A percentile compares a stretch with the other conserved stretches of the same genome.
Conservation (phyloP, 371 early-diverging fungal genomes). For the Nematocida ironsii region DNA sequence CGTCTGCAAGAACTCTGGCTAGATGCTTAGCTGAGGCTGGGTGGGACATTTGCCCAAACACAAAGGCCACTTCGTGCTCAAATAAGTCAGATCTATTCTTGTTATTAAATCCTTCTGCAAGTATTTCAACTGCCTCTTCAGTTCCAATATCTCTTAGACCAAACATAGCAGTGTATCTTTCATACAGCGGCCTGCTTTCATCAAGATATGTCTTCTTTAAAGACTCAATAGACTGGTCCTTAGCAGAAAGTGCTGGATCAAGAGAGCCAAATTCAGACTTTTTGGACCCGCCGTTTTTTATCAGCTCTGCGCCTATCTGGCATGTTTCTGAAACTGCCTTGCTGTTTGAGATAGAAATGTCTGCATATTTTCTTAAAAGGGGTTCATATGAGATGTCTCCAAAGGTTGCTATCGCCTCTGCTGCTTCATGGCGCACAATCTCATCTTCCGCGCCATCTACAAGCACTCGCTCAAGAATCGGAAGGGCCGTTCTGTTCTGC, state of each 20-base stretch:
- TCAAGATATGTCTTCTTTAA: constrained; percentile 76
- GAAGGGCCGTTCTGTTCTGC: constrained; percentile 76
- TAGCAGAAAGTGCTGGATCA: constrained; percentile 68
- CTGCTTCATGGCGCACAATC: constrained; percentile 93
- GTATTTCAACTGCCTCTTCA: constrained; percentile 78
- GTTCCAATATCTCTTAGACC: constrained; percentile 80
- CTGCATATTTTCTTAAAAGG: constrained; percentile 51
- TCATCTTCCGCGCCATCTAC: constrained; percentile 75
- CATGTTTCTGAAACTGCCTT: constrained; percentile 82
- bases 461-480: constrained; percentile 74
- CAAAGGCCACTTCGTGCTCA: constrained; percentile 91
- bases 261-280: constrained; percentile 61
- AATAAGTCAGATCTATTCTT: constrained; percentile 75
- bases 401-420: constrained; percentile 67
- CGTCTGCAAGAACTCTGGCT: constrained; percentile 74
- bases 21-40: constrained; percentile 81
- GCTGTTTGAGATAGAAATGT: constrained; percentile 20
- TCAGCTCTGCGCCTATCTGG: constrained; percentile 65
- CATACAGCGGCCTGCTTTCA: constrained; percentile 75
- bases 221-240: constrained; percentile 75
- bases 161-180: constrained; percentile 96
- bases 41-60: constrained; percentile 95
- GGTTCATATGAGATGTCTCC: constrained; percentile 40
- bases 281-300: constrained; percentile 24
- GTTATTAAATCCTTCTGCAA: constrained; percentile 78